phyloP scores from a whole-genome alignment of 371 early-diverging fungal genomes.

The Haplosporangium sp. region DNA sequence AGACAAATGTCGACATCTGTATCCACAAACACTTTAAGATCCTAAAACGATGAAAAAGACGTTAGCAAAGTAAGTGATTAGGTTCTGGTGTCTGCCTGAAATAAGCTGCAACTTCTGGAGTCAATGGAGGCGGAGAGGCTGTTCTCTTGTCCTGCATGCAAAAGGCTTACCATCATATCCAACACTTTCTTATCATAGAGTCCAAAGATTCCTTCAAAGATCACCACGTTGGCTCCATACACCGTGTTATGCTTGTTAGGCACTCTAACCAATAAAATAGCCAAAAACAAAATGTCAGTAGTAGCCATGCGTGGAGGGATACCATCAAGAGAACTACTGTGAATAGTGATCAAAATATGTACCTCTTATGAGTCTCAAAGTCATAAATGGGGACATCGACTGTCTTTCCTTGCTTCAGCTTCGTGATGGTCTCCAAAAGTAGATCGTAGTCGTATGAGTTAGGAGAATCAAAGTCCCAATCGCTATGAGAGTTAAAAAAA shows the following conservation, averaged over 20 bases:
- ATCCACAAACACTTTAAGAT: constrained; percentile 87
- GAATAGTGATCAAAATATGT: too few species aligned
- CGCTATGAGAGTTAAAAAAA: constrained; percentile 11
- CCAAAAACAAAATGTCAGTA: too few species aligned
- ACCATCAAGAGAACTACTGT: too few species aligned
- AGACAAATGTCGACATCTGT: constrained; percentile 93
- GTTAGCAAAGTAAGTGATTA: too few species aligned
- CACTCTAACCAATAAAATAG: constrained; percentile 62
- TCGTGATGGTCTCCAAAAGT: constrained; percentile 73
- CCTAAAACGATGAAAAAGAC: too few species aligned
- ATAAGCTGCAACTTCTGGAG: too few species aligned
- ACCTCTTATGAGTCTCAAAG: constrained; percentile 70
- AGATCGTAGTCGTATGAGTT: constrained; percentile 68
- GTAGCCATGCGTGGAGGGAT: too few species aligned
- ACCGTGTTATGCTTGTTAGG: constrained; percentile 73
- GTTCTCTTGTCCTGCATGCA: neutral
- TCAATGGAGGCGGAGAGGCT: too few species aligned
- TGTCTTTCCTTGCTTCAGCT: constrained; percentile 78
- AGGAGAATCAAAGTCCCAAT: constrained; percentile 51
- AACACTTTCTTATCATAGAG: constrained; percentile 84
- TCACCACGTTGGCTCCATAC: constrained; percentile 93
- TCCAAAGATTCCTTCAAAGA: constrained; percentile 95
- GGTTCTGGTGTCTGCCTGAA: too few species aligned
- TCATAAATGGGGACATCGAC: constrained; percentile 78
- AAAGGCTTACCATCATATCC: constrained; percentile 71